phyloP scores from a whole-genome alignment of 495 filamentous ascomycete genomes.

The Aspergillus egyptiacus region DNA sequence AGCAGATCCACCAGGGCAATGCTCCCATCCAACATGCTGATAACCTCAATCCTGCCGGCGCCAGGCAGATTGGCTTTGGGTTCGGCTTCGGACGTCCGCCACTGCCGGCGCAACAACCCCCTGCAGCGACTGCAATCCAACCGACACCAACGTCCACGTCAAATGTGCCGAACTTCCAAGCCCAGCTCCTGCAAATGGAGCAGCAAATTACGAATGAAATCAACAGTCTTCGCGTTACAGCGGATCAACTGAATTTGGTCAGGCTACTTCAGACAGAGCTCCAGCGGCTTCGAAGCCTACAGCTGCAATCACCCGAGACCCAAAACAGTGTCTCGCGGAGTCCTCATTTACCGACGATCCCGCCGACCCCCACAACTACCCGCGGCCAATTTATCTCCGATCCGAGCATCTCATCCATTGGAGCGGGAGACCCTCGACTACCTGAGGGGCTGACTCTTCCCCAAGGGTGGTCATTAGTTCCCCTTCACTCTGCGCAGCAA shows the following conservation, averaged over 20 bases:
- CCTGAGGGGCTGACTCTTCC: slow-evolving; percentile 70
- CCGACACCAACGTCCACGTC: slow-evolving; percentile 12
- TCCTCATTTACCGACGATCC: slow-evolving; percentile 19
- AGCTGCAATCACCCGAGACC: slow-evolving; percentile 23
- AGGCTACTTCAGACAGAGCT: slow-evolving; percentile 59
- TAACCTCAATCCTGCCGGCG: slow-evolving; percentile 29
- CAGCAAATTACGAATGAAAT: slow-evolving; percentile 63
- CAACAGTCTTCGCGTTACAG: slow-evolving; percentile 43
- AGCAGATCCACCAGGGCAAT: slow-evolving; percentile 43
- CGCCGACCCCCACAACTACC: slow-evolving; percentile 18
- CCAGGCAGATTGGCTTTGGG: slow-evolving; percentile 38
- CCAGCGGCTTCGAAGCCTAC: slow-evolving; percentile 49
- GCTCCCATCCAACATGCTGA: slow-evolving; percentile 26
- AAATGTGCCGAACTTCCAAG: slow-evolving; percentile 35
- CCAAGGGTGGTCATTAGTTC: slow-evolving; percentile 68
- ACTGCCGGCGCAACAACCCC: slow-evolving; percentile 24
- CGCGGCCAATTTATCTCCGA: slow-evolving; percentile 30
- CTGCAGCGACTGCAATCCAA: slow-evolving; percentile 16
- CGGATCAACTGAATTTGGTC: slow-evolving; percentile 52
- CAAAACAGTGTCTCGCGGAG: slow-evolving; percentile 15
- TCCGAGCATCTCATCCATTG: slow-evolving; percentile 40
- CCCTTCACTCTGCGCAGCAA: slow-evolving; percentile 50
- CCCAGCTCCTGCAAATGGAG: slow-evolving; percentile 57
- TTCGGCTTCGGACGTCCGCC: slow-evolving; percentile 41
- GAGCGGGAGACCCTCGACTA: slow-evolving; percentile 60